Conservation (phyloP, 108 stramenopile species). For the Nitzschia sp. region DNA sequence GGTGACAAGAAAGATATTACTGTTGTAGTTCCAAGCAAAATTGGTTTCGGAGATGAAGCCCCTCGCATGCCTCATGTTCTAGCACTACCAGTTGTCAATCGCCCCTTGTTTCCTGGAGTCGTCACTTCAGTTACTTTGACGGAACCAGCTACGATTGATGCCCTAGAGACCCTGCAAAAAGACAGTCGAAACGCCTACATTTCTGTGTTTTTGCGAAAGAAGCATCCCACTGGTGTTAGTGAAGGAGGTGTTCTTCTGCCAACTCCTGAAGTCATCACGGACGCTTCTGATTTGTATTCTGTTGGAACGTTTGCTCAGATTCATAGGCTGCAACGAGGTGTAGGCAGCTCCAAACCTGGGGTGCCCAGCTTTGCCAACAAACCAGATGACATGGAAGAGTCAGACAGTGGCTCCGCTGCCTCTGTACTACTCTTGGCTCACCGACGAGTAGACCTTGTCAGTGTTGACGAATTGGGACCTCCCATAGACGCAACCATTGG, state of each 20-base stretch:
- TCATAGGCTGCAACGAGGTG: conserved; percentile 55
- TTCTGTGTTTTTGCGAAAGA: conserved; percentile 74
- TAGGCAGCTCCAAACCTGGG: conserved; percentile 24
- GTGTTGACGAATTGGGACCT: conserved; percentile 82
- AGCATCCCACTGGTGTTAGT: conserved; percentile 57
- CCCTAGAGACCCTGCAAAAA: conserved; percentile 59
- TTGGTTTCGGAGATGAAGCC: conserved; percentile 76
- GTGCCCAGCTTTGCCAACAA: background rate
- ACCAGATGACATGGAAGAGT: conserved; percentile 20
- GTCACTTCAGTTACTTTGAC: conserved; percentile 73
- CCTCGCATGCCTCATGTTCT: conserved; percentile 80
- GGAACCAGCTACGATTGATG: conserved; percentile 71
- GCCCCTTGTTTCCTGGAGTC: conserved; percentile 83
- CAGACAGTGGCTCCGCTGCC: conserved; percentile 36
- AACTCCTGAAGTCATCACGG: conserved; percentile 74
- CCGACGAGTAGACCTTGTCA: conserved; percentile 79
- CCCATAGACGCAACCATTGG: conserved; percentile 86
- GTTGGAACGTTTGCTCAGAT: conserved; percentile 89
- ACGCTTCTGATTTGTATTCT: conserved; percentile 65
- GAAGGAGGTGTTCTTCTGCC: conserved; percentile 65
- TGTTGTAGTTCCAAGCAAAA: conserved; percentile 27
- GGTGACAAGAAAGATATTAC: conserved; percentile 1
- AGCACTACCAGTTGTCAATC: conserved; percentile 67
- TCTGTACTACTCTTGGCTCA: conserved; percentile 82
- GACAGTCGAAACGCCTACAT: conserved; percentile 63